These are phyloP conservation scores for Vigna unguiculata DNA, from an alignment of 306 rosid species.

Conservation along the genomic window DNA sequence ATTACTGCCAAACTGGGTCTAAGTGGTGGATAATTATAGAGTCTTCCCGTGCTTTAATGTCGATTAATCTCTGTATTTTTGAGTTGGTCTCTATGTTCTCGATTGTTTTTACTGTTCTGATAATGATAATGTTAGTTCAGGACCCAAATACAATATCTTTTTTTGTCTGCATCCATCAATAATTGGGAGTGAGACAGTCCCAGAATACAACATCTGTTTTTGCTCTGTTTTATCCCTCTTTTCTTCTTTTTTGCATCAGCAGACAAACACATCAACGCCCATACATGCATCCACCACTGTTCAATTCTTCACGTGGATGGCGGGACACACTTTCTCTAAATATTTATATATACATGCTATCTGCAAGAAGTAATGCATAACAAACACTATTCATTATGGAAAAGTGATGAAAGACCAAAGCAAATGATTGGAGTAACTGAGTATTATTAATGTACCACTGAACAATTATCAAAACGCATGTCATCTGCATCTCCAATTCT, in stretches of 20 bases:
- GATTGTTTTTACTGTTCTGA: background rate
- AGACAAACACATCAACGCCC: conserved; percentile 11
- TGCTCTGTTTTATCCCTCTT: conserved; percentile 19
- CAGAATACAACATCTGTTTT: conserved; percentile 21
- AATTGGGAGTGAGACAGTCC: conserved; percentile 27
- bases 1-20: background rate
- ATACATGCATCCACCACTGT: conserved; percentile 8
- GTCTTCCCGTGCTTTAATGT: background rate
- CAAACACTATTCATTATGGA: conserved; percentile 2
- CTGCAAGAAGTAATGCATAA: background rate
- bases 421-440: conserved; percentile 43
- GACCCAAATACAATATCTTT: no score
- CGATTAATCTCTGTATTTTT: background rate
- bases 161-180: background rate
- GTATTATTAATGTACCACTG: background rate
- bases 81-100: background rate
- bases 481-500: conserved; percentile 38
- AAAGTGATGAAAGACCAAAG: conserved; percentile 33
- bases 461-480: conserved; percentile 38
- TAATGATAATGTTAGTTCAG: background rate
- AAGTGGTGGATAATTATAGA: background rate
- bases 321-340: conserved; percentile 23
- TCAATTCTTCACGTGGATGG: background rate
- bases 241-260: background rate
- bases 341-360: background rate